A percentile compares a stretch with the other conserved stretches of the same genome.
Evolutionary conservation across 192 early-diverging fungal species (phyloP).

Genomic region (Lobosporangium transversale): DNA sequence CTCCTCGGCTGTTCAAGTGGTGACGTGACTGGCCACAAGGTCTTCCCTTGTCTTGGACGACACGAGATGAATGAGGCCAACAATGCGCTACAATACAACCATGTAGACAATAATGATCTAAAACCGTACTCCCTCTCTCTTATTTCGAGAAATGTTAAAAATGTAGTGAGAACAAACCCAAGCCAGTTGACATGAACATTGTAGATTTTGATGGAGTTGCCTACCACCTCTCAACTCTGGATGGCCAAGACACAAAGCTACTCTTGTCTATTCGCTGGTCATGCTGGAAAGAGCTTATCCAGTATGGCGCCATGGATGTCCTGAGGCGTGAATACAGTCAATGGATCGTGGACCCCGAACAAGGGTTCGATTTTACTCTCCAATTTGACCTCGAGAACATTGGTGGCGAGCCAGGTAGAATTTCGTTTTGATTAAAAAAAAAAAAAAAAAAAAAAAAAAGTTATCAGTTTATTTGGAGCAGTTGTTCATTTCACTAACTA

Average conservation of each 20-base stretch:
- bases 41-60: no score
- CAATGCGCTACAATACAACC: no score
- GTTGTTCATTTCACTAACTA: no score
- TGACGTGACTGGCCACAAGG: slow-evolving; percentile 36
- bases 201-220: slow-evolving; percentile 98
- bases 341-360: slow-evolving; percentile 65
- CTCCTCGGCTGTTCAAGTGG: background rate
- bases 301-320: slow-evolving; percentile 87
- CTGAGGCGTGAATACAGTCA: slow-evolving; percentile 87
- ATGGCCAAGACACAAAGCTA: slow-evolving; percentile 62
- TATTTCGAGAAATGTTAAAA: no score
- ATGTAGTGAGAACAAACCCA: slow-evolving; percentile 66
- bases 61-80: no score
- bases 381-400: slow-evolving; percentile 83
- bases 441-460: background rate
- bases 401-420: slow-evolving; percentile 78
- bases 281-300: slow-evolving; percentile 83
- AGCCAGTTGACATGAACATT: slow-evolving; percentile 78
- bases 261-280: slow-evolving; percentile 84
- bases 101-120: no score
- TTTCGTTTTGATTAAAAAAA: no score
- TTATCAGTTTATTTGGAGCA: background rate
- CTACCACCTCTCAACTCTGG: slow-evolving; percentile 81
- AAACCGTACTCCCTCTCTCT: no score
- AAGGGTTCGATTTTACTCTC: slow-evolving; percentile 84